Conservation (phyloP, 108 stramenopile species). For the Cyclotella sp. region DNA sequence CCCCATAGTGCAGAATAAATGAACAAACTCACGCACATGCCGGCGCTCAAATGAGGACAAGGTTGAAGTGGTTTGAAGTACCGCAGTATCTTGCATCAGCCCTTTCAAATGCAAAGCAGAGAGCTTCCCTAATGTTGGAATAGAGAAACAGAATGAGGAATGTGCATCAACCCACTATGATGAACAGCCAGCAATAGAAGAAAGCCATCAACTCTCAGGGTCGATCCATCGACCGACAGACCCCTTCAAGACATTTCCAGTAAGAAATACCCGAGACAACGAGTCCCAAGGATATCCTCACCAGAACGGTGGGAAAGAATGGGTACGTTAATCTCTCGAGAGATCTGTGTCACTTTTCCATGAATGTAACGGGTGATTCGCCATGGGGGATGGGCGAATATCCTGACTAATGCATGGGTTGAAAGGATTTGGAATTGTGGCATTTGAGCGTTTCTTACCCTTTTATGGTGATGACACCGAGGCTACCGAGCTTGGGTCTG, state of each 20-base stretch:
- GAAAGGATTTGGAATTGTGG: too few relatives aligned
- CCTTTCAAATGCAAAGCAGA: background rate
- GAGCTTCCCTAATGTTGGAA: background rate
- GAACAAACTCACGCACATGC: background rate
- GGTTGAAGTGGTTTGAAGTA: too few relatives aligned
- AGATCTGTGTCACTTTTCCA: slow-evolving; percentile 44
- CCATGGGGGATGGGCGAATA: slow-evolving; percentile 27
- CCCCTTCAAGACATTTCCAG: background rate
- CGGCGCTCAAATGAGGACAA: background rate
- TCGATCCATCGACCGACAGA: slow-evolving; percentile 41
- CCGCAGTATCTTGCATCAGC: background rate
- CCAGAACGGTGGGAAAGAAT: slow-evolving; percentile 22
- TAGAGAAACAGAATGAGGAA: background rate
- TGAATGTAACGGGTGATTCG: slow-evolving; percentile 53
- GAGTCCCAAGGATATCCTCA: background rate
- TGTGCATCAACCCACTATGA: slow-evolving; percentile 55
- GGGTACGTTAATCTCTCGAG: background rate
- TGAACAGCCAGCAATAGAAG: slow-evolving; percentile 7
- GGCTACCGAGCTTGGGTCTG: background rate
- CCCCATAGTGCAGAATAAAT: background rate
- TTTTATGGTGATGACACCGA: background rate
- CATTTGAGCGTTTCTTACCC: background rate
- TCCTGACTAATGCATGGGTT: slow-evolving; percentile 54
- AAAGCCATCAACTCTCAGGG: slow-evolving; percentile 57
- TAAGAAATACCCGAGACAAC: background rate